Evolutionary conservation across 2,329 filamentous ascomycete genomes (phyloP), one percentile per base, ranked within the genome.

Genomic region (Epichloe typhina): DNA sequence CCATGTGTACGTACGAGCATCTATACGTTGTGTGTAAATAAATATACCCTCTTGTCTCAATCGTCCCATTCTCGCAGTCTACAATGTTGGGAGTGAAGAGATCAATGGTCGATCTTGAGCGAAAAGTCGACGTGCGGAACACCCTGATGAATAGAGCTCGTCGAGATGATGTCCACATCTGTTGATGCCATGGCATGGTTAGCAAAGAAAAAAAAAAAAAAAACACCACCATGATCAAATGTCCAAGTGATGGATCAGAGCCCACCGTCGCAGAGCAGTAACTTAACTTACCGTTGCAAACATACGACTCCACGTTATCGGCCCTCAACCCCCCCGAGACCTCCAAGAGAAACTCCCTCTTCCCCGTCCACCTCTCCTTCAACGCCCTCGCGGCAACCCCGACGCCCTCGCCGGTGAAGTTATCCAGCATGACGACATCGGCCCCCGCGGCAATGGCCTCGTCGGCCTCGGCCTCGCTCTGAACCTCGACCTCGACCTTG

Each of bases 341-440:
- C 72, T 98, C 93, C 37, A 98, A 76, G 62, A 97, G 66, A 58
- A 95, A 88, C 50, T 83, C 75, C 55, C 74, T 75, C 64, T 80
- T 82, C 35, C 83, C 85, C 52, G 77, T 79, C 88, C 88, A 97
- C 58, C 82, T 80, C 61, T 85, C 75, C 71, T 91, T 94, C 56
- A 98, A 65, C 58, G 77, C 82, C 63, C 69, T 76, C 13, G 91
- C 87, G 1, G 88, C 88, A 8, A 76, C 68, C 64, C 82, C 83
- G 55, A 96, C 83, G 0, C 83, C 88, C 1, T 87, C 83, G 1
- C 84, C 82, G 0, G 81, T 83, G 63, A 97, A 98, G 67, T 98
- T 98, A 66, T 98, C 93, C 53, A 98, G 71, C 93, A 98, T 98
- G 54, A 98, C 83, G 19, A 98, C 83, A 65, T 98, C 91, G 0